Evolutionary conservation across 148 eudicot genomes (phyloP), one percentile per base, ranked within the genome.

Genomic region (Diospyros kaki): DNA sequence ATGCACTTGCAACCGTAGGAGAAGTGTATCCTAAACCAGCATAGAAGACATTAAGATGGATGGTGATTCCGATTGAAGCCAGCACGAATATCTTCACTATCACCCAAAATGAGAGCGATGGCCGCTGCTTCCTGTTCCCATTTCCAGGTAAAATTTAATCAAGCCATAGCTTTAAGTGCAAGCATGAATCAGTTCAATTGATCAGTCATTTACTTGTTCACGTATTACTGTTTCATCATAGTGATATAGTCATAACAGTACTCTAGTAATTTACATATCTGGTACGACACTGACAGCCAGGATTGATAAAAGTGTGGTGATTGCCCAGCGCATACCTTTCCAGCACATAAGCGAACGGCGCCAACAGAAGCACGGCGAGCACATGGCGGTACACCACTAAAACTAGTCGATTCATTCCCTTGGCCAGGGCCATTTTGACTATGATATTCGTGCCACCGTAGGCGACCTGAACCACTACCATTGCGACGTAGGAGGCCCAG

Each of bases 321-420:
- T 28, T 28, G 28, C 28, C 28, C 28, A 46, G 3, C 17, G 6
- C 15, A 39, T 75, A 75, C 78, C 73, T 66, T 58, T 75, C 78
- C 7, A 75, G 56, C 3, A 69, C 56, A 17, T 42, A 67, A 44
- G 72, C 78, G 10, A 75, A 56, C 43, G 78, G 73, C 9, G 54
- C 64, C n/a, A 67, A 68, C 28, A 75, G 15, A n/a, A 67, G 62
- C 52, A 59, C 58, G 55, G 72, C 72, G 9, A 68, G 56, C 14
- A 68, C 12, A 43, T 75, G 72, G 9, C 72, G 63, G 44, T 75
- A 75, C 7, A 75, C 78, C 56, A 75, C 53, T 66, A 67, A 75
- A 15, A 75, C 78, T 17, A 75, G 72, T 48, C n/a, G 73, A 75
- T 75, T 44, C 17, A 75, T 55, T 9, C 78, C 78, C 40, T 75